Evolutionary conservation across 139 green algal species (phyloP), one percentile per base, ranked within the genome.

Genomic region (Chlamydomonas sphaeroides): DNA sequence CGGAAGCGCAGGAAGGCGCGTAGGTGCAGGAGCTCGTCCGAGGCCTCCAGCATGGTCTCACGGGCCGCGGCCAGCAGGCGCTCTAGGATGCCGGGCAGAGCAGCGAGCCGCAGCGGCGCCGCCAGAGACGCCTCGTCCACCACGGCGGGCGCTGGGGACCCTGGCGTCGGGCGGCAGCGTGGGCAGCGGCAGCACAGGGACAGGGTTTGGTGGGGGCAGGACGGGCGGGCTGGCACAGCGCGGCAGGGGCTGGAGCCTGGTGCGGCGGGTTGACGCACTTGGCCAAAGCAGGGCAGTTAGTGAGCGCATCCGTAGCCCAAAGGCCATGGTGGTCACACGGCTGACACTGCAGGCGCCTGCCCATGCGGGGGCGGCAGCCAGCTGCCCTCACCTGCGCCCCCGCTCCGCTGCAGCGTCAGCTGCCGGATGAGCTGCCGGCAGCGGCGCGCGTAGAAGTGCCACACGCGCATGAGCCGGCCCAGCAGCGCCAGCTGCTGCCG

Each of bases 11-110:
- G 75, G 75, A 82, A 72, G 42, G 75, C 10, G 6, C 75, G 63
- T 14, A 84, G 65, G 77, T 84, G 77, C 65, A 84, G 77, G 1
- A 84, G 48, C 65, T 84, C 77, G 77, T 84, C 77, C 26, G 77
- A 51, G 35, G 68, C 42, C 4, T 28, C 35, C 49, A 57, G 48
- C 65, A 84, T 84, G 75, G 11, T 30, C 15, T 39, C 5, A 8
- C 75, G 61, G 8, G 75, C 75, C 8, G 75, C 42, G 0, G 42
- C 32, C 75, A 82, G 75, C 42, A 82, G 75, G 0, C 42, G 42
- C 42, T 49, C 26, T 23, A n/a, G 48, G 11, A 51, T 15, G 20
- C 14, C 42, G 5, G 75, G 75, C 30, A 82, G 17, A 1, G 75
- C 75, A n/a, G 75, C 61, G 11, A 82, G 75, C 21, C 14, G 38